These are phyloP conservation scores for Myxozyma neglecta DNA, from an alignment of 805 yeast genomes.

Conservation along the genomic window DNA sequence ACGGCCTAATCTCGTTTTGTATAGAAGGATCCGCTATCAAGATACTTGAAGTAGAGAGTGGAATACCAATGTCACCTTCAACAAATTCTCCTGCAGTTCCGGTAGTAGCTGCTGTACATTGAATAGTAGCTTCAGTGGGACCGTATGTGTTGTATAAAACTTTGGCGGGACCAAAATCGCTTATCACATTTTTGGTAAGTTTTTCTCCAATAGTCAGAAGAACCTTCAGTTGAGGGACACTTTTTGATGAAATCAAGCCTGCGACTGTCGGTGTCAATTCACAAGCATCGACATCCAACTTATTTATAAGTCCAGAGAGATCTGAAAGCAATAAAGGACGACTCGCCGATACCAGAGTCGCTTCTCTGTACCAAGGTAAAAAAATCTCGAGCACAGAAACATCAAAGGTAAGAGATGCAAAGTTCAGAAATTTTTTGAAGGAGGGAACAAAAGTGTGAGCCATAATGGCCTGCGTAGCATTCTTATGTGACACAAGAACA, in stretches of 20 bases:
- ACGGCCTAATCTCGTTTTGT: conserved; percentile 6
- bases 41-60: conserved; percentile 22
- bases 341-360: conserved; percentile 29
- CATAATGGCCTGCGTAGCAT: conserved; percentile 30
- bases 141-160: conserved; percentile 34
- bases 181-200: conserved; percentile 28
- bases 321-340: conserved; percentile 23
- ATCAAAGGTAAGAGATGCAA: conserved; percentile 35
- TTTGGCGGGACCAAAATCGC: conserved; percentile 26
- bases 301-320: conserved; percentile 20
- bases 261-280: conserved; percentile 37
- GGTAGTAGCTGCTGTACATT: conserved; percentile 31
- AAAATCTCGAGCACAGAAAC: conserved; percentile 36
- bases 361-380: conserved; percentile 27
- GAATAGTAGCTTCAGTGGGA: conserved; percentile 36
- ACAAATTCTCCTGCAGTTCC: conserved; percentile 14
- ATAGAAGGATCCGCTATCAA: conserved; percentile 16
- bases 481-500: conserved; percentile 40
- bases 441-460: conserved; percentile 32
- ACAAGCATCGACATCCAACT: conserved; percentile 22
- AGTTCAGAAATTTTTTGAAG: conserved; percentile 32
- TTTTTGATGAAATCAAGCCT: conserved; percentile 13
- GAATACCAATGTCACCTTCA: conserved; percentile 31
- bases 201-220: conserved; percentile 35
- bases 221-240: conserved; percentile 18